phyloP scores from a whole-genome alignment of 2,329 filamentous ascomycete genomes.

The Onygenales sp. region DNA sequence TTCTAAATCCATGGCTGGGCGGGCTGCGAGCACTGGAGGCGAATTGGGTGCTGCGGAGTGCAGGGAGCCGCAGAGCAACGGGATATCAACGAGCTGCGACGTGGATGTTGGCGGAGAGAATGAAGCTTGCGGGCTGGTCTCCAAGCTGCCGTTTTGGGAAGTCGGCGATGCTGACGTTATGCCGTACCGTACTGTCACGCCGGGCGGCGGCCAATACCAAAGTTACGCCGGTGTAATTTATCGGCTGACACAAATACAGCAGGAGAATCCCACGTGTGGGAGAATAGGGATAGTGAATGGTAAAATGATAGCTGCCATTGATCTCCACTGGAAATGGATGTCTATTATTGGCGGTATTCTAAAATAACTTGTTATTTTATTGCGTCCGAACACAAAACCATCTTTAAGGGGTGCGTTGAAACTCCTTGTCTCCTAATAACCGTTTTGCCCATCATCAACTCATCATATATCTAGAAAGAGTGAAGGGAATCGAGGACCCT shows the following conservation, averaged over 20 bases:
- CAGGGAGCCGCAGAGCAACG: neutral
- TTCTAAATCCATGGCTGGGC: constrained; percentile 30
- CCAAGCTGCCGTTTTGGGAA: neutral
- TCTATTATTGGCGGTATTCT: too few relatives aligned
- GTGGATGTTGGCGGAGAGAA: neutral
- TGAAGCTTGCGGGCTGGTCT: neutral
- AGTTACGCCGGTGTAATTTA: neutral
- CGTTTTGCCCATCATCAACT: too few relatives aligned
- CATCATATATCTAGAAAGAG: too few relatives aligned
- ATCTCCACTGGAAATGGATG: too few relatives aligned
- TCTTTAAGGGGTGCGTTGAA: too few relatives aligned
- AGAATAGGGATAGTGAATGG: neutral
- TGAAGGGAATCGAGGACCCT: too few relatives aligned
- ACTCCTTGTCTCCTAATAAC: too few relatives aligned
- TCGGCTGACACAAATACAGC: neutral
- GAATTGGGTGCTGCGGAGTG: neutral
- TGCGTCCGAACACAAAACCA: too few relatives aligned
- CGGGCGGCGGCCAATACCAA: neutral
- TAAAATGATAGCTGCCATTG: too few relatives aligned
- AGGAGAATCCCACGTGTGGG: neutral
- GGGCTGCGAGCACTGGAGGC: neutral
- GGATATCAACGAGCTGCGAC: neutral
- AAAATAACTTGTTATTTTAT: too few relatives aligned
- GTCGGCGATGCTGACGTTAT: neutral
- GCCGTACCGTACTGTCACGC: neutral